Evolutionary conservation across 2,329 filamentous ascomycete species (phyloP), one percentile per base, ranked within the genome.

Genomic region (Aspergillus viridinutans): DNA sequence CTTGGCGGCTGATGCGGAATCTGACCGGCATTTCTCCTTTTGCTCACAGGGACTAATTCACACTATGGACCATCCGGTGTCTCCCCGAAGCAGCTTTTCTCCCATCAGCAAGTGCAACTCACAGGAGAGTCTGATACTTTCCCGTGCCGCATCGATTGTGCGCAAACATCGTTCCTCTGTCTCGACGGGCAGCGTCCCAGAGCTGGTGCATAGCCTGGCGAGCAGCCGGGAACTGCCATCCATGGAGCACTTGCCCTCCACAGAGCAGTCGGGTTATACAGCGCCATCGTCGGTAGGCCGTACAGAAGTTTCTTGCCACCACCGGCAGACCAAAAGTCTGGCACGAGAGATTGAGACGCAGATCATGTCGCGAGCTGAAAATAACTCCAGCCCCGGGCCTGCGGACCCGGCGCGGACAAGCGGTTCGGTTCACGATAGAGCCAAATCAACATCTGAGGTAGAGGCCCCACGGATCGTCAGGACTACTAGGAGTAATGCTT

Each of bases 61-160:
- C 50, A 75, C 76, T 6, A 73, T 74, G 26, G 71, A 73, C 32
- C 67, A 71, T 50, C 63, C 68, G n/a, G 63, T 69, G 52, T 76
- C 74, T 40, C 71, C 73, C 3, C 77, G 79, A 26, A 81, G 76
- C 64, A 81, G 80, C 62, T 76, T 75, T 55, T 78, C 80, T 2
- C 78, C 78, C 14, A 78, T 81, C 52, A 83, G 81, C 74, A 82
- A 82, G 60, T 80, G 79, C 61, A 82, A 80, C 66, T 84, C 81
- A 4, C 81, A 83, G 56, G 81, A 84, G 65, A 83, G 81, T 65
- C 78, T 83, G 60, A 76, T 82, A 43, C 71, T 81, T 53, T 82
- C 81, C 6, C 76, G 76, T 43, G 75, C 77, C 8, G 75, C 76
- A n/a, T 79, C 76, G 0, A 73, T 78, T 55, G 74, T 72, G 42